Conservation (phyloP, 23 red algal genomes). For the Gracilaria gracilis region DNA sequence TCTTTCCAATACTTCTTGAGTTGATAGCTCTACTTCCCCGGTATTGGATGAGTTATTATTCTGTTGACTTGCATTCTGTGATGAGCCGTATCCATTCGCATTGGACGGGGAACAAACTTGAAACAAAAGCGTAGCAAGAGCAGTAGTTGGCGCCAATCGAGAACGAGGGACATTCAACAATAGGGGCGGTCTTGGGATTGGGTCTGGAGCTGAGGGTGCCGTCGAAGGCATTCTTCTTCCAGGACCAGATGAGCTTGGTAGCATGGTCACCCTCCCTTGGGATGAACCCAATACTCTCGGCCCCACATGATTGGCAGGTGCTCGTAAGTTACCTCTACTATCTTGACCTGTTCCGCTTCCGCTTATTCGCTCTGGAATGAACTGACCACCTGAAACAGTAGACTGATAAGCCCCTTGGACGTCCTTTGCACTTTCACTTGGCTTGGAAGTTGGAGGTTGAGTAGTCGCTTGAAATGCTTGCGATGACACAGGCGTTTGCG, state of each 20-base stretch:
- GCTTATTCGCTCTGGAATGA: constrained; percentile 41
- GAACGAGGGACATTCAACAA: neutral
- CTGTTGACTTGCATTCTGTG: neutral
- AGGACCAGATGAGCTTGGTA: neutral
- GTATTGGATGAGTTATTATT: neutral
- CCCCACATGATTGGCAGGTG: neutral
- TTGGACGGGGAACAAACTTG: constrained; percentile 7
- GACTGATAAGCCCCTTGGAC: neutral
- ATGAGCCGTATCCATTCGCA: neutral
- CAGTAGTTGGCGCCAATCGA: constrained; percentile 2
- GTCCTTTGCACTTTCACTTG: neutral
- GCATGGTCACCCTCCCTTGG: neutral
- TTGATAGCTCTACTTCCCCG: constrained; percentile 60
- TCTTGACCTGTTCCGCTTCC: constrained; percentile 23
- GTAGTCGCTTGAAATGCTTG: neutral
- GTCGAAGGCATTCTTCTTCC: constrained; percentile 26
- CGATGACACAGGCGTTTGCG: neutral
- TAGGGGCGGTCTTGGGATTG: neutral
- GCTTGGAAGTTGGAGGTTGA: neutral
- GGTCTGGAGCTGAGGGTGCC: neutral
- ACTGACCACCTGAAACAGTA: neutral
- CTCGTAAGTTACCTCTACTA: neutral
- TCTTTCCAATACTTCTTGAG: constrained; percentile 75
- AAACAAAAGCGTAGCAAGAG: constrained; percentile 16
- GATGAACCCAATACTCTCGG: constrained; percentile 15